Evolutionary conservation across 2,329 filamentous ascomycete species (phyloP).

Genomic region (Colletotrichum abscissum): DNA sequence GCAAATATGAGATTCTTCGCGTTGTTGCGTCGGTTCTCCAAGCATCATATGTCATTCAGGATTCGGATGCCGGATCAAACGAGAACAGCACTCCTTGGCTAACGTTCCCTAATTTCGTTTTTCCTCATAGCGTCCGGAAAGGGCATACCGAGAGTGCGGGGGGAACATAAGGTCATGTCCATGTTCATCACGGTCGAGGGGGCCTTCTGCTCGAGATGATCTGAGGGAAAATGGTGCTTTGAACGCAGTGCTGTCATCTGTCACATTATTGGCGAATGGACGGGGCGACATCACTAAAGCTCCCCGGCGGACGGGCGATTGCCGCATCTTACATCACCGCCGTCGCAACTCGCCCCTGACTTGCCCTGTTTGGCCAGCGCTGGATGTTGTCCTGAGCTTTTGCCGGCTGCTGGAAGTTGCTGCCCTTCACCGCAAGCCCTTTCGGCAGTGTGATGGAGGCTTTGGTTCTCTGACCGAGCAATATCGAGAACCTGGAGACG

Average conservation of each 20-base stretch:
- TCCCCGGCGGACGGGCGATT: constrained; percentile 16
- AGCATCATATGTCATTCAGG: no score
- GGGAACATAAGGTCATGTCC: no score
- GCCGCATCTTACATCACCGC: constrained; percentile 30
- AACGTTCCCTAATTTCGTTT: background rate
- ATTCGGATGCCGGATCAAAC: no score
- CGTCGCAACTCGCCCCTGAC: background rate
- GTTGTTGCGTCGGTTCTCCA: background rate
- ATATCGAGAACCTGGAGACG: background rate
- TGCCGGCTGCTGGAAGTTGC: no score
- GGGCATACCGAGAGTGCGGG: background rate
- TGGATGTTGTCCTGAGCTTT: background rate
- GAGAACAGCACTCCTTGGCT: background rate
- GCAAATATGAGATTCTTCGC: background rate
- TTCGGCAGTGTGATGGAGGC: constrained; percentile 1
- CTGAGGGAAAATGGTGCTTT: background rate
- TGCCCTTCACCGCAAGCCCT: background rate
- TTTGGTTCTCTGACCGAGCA: background rate
- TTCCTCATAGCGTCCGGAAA: no score
- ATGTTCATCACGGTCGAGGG: no score
- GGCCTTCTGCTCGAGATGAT: no score
- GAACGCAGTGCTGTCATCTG: background rate
- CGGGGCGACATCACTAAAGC: background rate
- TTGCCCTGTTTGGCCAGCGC: background rate
- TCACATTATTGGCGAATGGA: constrained; percentile 1